These are phyloP conservation scores for Dendrobium chrysotoxum DNA, from an alignment of 106 monocot genomes.

Conservation along the genomic window DNA sequence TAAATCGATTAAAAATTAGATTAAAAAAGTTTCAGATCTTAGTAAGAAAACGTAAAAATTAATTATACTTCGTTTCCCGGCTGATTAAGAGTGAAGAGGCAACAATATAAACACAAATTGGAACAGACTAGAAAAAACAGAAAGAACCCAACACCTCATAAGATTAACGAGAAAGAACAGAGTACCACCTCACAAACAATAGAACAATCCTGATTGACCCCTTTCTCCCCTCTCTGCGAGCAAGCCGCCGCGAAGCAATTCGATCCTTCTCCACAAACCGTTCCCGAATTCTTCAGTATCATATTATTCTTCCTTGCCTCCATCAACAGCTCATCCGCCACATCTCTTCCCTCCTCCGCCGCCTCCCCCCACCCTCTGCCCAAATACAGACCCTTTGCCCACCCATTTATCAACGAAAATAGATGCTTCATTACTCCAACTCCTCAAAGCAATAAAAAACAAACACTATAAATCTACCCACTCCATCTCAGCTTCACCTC, in stretches of 20 bases:
- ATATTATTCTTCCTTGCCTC: conserved; percentile 49
- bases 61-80: not conserved
- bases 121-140: not conserved
- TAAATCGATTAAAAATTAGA: too few species aligned
- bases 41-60: too few species aligned
- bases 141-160: not conserved
- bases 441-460: not conserved
- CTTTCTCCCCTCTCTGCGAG: conserved; percentile 80
- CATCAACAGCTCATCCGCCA: conserved; percentile 37
- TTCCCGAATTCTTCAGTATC: conserved; percentile 62
- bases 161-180: not conserved
- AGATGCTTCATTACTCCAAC: conserved; percentile 29
- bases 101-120: not conserved
- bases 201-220: conserved; percentile 84
- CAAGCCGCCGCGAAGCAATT: conserved; percentile 54
- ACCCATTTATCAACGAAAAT: conserved; percentile 31
- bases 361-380: conserved; percentile 20
- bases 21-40: too few species aligned
- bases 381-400: conserved; percentile 32
- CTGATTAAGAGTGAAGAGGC: not conserved
- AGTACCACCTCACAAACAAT: conserved; percentile 69
- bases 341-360: conserved; percentile 29
- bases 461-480: not conserved
- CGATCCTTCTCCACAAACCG: conserved; percentile 26
- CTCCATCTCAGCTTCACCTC: not conserved